Evolutionary conservation across 2,329 filamentous ascomycete species (phyloP).

Genomic region (Nothopassalora personata): DNA sequence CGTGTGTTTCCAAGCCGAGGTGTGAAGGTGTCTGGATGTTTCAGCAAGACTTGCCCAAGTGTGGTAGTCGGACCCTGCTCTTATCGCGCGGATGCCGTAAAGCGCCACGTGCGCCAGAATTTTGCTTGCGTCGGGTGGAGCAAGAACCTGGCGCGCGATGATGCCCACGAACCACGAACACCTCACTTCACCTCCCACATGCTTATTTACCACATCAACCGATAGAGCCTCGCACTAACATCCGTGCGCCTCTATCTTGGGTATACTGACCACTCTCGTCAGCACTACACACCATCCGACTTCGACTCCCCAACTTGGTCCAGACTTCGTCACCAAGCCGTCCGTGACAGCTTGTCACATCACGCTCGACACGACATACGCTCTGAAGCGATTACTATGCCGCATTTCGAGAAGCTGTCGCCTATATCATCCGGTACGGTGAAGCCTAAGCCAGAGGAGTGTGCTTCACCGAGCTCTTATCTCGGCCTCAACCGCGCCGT

Average conservation of each 20-base stretch:
- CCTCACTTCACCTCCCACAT: neutral
- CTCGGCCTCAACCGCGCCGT: slow-evolving; percentile 20
- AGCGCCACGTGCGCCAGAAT: neutral
- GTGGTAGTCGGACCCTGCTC: neutral
- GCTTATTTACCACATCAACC: neutral
- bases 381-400: slow-evolving; percentile 9
- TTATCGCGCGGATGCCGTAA: neutral
- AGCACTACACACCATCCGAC: neutral
- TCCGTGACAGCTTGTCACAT: neutral
- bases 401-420: slow-evolving; percentile 14
- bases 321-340: neutral
- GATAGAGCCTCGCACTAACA: neutral
- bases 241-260: neutral
- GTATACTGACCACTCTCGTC: neutral
- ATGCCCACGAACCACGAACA: neutral
- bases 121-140: neutral
- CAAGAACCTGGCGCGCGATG: neutral
- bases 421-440: slow-evolving; percentile 11
- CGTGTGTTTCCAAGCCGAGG: neutral
- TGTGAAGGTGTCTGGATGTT: neutral
- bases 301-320: slow-evolving; percentile 3
- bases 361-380: neutral
- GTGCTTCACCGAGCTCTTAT: slow-evolving; percentile 27
- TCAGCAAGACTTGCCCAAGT: too few species aligned
- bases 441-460: slow-evolving; percentile 21